Base-by-base conservation (phyloP, 495 filamentous ascomycete species). In the Neurospora terricola region DNA sequence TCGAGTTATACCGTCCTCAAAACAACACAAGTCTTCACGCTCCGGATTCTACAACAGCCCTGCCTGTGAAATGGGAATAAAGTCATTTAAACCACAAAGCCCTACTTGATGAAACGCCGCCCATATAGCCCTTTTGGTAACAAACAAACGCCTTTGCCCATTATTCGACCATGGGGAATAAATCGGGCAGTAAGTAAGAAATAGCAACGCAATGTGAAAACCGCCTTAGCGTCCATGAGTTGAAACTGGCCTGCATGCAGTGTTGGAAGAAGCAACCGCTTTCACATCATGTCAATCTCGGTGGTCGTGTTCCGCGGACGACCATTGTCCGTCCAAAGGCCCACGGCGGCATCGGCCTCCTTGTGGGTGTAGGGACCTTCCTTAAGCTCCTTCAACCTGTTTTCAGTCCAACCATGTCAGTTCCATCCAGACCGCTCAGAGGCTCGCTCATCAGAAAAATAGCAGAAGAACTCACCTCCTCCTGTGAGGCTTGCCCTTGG, bases 401-500 rank as follows among this genome's bases (percentile, higher is more conserved):
- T 42, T 42, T 42, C 8, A 21, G n/a, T 23, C 27, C 48, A 59
- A 23, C 48, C 21, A 43, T 23, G 59, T 42, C 37, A 37, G 27
- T 42, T 42, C 34, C 27, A 30, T 16, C 1, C 38, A 34, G 23
- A 70, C 21, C 27, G 27, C 23, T 62, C 14, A 34, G 11, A 8
- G 27, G 12, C 39, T 16, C 12, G 9, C 27, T 34, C 23, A 18
- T 30, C 37, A 40, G 18, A 18, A 37, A 12, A 27, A 43, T 5
- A 21, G 16, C 16, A 4, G 21, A 72, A 72, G 11, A 40, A 83
- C 86, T 74, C 78, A 97, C 94, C 91, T 91, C 84, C 93, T 87
- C 87, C 94, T 97, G 81, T 99, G 95, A 45, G 90, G 91, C 84
- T 97, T 99, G 72, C 94, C 94, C 82, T 91, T 93, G 40, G 83